Evolutionary conservation across 306 rosid species (phyloP).

Genomic region (Dryas octopetala): DNA sequence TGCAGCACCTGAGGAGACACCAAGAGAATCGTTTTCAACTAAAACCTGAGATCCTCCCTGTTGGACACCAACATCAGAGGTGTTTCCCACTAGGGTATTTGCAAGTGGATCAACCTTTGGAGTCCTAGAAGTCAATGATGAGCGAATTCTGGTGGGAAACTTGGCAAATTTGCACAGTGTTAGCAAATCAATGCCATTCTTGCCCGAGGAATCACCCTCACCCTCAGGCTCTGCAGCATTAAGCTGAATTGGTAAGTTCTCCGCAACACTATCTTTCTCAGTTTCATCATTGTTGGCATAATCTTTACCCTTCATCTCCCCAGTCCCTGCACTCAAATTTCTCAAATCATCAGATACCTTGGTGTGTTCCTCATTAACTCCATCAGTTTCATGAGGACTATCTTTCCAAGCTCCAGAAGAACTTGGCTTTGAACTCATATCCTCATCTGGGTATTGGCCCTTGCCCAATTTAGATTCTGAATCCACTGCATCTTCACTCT

Average conservation of each 20-base stretch:
- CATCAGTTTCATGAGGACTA: constrained; percentile 24
- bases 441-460: constrained; percentile 36
- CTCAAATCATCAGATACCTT: constrained; percentile 27
- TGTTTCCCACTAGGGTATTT: constrained; percentile 33
- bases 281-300: constrained; percentile 32
- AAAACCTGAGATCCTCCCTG: constrained; percentile 33
- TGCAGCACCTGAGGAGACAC: constrained; percentile 39
- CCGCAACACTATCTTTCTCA: constrained; percentile 43
- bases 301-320: constrained; percentile 39
- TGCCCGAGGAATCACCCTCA: constrained; percentile 40
- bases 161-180: constrained; percentile 63
- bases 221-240: constrained; percentile 38
- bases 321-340: too few species aligned
- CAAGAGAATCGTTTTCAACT: constrained; percentile 39
- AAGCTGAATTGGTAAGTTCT: constrained; percentile 40
- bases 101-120: constrained; percentile 42
- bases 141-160: constrained; percentile 83
- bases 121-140: constrained; percentile 51
- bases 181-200: constrained; percentile 52
- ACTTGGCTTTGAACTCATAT: constrained; percentile 40
- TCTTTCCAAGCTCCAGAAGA: constrained; percentile 44
- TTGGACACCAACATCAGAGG: constrained; percentile 21
- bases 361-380: constrained; percentile 23
- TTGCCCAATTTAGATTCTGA: constrained; percentile 39
- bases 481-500: constrained; percentile 42